A percentile compares a stretch with the other conserved stretches of the same genome.
Evolutionary conservation across 495 filamentous ascomycete genomes (phyloP).

Genomic region (Hapsidospora chrysogenum): DNA sequence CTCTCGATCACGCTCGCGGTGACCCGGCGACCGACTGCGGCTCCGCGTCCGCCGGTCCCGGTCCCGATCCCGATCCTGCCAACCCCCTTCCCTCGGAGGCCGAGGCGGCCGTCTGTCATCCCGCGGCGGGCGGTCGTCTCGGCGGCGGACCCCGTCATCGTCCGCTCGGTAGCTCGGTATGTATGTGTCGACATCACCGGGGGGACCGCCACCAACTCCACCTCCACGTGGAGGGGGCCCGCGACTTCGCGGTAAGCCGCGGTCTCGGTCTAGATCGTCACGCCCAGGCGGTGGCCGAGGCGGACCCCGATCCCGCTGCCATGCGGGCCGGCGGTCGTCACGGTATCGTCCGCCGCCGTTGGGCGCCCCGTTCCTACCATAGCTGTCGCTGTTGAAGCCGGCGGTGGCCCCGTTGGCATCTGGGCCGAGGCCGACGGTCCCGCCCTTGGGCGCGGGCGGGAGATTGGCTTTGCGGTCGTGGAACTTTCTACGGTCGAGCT

Average conservation of each 20-base stretch:
- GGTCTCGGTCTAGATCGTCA: constrained; percentile 12
- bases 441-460: constrained; percentile 80
- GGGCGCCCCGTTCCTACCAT: constrained; percentile 18
- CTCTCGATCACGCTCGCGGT: constrained; percentile 21
- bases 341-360: constrained; percentile 18
- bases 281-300: constrained; percentile 25
- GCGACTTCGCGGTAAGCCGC: constrained; percentile 22
- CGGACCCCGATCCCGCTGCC: constrained; percentile 28
- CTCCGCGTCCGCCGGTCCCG: constrained; percentile 26
- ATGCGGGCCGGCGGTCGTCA: constrained; percentile 28
- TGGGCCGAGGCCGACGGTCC: constrained; percentile 63
- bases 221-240: constrained; percentile 15
- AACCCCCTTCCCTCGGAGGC: constrained; percentile 1
- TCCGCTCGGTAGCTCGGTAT: constrained; percentile 34
- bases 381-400: constrained; percentile 28
- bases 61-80: too few species aligned
- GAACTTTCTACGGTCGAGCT: constrained; percentile 80
- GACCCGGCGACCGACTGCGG: constrained; percentile 29
- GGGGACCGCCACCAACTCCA: too few species aligned
- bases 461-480: constrained; percentile 60
- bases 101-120: constrained; percentile 28
- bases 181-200: constrained; percentile 38
- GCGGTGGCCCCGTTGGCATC: constrained; percentile 33
- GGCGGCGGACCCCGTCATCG: constrained; percentile 8
- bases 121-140: constrained; percentile 16